phyloP scores from a whole-genome alignment of 108 stramenopile genomes.

The Licmophora abbreviata region DNA sequence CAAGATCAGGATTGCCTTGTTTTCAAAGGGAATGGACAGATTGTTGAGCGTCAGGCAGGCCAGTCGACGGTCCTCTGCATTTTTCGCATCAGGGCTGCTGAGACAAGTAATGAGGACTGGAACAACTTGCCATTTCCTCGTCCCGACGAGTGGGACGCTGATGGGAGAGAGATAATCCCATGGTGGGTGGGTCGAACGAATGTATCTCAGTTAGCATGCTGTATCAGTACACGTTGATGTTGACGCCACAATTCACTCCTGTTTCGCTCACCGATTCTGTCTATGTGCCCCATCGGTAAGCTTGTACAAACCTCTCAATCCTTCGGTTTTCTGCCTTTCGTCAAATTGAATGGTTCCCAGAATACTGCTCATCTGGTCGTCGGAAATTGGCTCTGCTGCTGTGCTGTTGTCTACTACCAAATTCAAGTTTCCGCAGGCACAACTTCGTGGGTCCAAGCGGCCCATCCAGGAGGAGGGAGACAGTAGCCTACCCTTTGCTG shows the following conservation, averaged over 20 bases:
- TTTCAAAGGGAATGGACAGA: constrained; percentile 38
- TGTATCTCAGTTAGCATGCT: neutral
- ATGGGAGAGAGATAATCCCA: neutral
- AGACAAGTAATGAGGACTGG: neutral
- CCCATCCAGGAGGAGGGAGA: too few relatives aligned
- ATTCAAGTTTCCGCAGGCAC: too few relatives aligned
- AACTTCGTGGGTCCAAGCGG: too few relatives aligned
- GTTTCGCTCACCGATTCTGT: neutral
- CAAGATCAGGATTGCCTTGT: constrained; percentile 25
- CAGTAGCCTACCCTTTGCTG: too few relatives aligned
- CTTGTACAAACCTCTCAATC: neutral
- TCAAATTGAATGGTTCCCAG: too few relatives aligned
- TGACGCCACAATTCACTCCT: neutral
- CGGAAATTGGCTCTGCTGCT: too few relatives aligned
- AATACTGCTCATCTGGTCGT: too few relatives aligned
- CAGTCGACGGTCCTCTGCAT: constrained; percentile 17
- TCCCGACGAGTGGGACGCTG: neutral
- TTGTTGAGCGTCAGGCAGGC: constrained; percentile 46
- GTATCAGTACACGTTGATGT: neutral
- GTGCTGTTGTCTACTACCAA: too few relatives aligned
- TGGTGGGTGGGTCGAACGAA: neutral
- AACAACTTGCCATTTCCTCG: neutral
- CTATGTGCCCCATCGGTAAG: neutral
- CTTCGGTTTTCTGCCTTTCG: too few relatives aligned
- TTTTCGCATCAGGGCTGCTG: neutral